Conservation (phyloP, 1,139 yeast genomes). For the Saccharomyces hybrid region DNA sequence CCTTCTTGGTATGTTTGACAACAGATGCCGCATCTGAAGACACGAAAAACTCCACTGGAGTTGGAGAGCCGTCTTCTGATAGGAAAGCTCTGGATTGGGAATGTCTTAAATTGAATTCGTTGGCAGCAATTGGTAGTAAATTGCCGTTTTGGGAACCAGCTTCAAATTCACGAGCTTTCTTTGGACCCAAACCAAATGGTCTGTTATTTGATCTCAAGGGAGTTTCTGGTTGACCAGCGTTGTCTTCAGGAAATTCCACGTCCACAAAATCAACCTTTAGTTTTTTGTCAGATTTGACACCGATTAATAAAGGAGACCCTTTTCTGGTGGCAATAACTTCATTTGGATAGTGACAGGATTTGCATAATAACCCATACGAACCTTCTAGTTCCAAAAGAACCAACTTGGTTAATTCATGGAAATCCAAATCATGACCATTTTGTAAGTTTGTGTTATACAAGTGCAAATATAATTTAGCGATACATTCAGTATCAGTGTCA, state of each 20-base stretch:
- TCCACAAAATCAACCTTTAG: conserved; percentile 97
- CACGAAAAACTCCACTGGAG: conserved; percentile 91
- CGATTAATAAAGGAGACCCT: conserved; percentile 94
- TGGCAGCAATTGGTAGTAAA: conserved; percentile 41
- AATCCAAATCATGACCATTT: conserved; percentile 66
- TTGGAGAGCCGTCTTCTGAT: conserved; percentile 84
- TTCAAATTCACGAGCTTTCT: conserved; percentile 19
- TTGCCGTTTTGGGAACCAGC: conserved; percentile 30
- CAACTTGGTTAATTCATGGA: conserved; percentile 85
- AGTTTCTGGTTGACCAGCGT: conserved; percentile 33
- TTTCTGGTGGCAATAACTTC: conserved; percentile 96
- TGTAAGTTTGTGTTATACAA: conserved; percentile 72
- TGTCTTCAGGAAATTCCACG: conserved; percentile 81
- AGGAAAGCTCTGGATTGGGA: conserved; percentile 90
- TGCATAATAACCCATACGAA: conserved; percentile 91
- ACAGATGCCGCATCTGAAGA: conserved; percentile 99
- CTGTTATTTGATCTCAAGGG: conserved; percentile 18
- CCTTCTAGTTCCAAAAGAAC: conserved; percentile 93
- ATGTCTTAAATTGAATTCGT: conserved; percentile 55
- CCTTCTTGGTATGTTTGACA: conserved; percentile 93
- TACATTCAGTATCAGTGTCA: conserved; percentile 96
- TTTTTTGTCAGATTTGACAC: conserved; percentile 91
- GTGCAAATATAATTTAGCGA: conserved; percentile 90
- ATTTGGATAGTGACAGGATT: conserved; percentile 86
- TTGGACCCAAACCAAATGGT: conserved; percentile 2